A percentile compares a stretch with the other conserved stretches of the same genome.
Evolutionary conservation across 2,329 filamentous ascomycete genomes (phyloP).

Genomic region (Verticillium zaregamsianum): DNA sequence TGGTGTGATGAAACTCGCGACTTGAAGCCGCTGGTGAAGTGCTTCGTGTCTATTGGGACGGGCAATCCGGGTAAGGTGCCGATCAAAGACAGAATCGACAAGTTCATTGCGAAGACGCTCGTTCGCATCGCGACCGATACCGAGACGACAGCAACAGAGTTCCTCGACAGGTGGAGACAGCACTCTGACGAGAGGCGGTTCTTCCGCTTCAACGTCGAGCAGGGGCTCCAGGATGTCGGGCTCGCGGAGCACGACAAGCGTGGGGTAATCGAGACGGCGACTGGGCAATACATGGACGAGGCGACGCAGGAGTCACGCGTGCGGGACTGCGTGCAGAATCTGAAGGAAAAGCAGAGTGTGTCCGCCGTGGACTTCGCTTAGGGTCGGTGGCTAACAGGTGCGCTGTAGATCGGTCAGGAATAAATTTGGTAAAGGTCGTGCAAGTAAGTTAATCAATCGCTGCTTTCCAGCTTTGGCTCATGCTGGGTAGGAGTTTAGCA

Average conservation of each 20-base stretch:
- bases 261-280: slow-evolving; percentile 13
- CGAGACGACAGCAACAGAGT: slow-evolving; percentile 31
- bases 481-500: no score
- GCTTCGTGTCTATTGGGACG: neutral
- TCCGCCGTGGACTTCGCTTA: neutral
- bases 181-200: slow-evolving; percentile 25
- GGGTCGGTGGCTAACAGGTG: neutral
- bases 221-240: slow-evolving; percentile 33
- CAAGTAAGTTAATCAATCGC: neutral
- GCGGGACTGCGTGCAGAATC: neutral
- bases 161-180: slow-evolving; percentile 15
- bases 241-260: slow-evolving; percentile 26
- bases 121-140: slow-evolving; percentile 30
- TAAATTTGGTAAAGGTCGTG: neutral
- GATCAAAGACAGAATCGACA: neutral
- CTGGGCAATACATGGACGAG: slow-evolving; percentile 1
- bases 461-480: neutral
- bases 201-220: slow-evolving; percentile 39
- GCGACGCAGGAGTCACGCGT: neutral
- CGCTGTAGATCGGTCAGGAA: no score
- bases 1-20: neutral
- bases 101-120: slow-evolving; percentile 3
- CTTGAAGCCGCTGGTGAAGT: neutral
- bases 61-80: neutral
- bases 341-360: neutral